phyloP scores from a whole-genome alignment of 1,139 yeast genomes.

The Waltiozyma sp. region DNA sequence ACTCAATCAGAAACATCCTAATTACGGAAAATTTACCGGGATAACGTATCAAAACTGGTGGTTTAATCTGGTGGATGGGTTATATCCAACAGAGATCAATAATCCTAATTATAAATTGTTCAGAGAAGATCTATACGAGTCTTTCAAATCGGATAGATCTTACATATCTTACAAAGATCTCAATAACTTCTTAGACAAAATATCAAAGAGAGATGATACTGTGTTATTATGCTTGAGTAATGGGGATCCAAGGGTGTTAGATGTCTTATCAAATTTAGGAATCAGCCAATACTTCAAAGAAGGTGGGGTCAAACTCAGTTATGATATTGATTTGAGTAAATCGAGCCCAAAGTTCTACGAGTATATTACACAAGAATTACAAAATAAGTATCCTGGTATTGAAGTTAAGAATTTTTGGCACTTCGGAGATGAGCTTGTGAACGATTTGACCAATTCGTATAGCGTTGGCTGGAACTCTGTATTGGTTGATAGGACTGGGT shows the following conservation, averaged over 20 bases:
- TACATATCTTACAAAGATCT: slow-evolving; percentile 47
- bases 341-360: slow-evolving; percentile 41
- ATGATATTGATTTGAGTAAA: slow-evolving; percentile 41
- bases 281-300: slow-evolving; percentile 28
- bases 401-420: slow-evolving; percentile 36
- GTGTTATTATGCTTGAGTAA: slow-evolving; percentile 42
- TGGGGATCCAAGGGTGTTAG: slow-evolving; percentile 42
- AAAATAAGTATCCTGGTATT: not conserved
- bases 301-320: slow-evolving; percentile 34
- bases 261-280: slow-evolving; percentile 35
- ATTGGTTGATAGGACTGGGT: slow-evolving; percentile 32
- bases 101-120: slow-evolving; percentile 20
- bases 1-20: slow-evolving; percentile 33
- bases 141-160: slow-evolving; percentile 38
- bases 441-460: slow-evolving; percentile 43
- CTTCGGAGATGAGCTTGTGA: slow-evolving; percentile 47
- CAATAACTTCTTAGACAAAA: slow-evolving; percentile 30
- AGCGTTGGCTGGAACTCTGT: slow-evolving; percentile 55
- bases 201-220: slow-evolving; percentile 24
- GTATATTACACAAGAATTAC: slow-evolving; percentile 23
- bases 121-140: slow-evolving; percentile 28
- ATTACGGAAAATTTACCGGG: slow-evolving; percentile 40
- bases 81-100: slow-evolving; percentile 26
- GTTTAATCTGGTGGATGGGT: slow-evolving; percentile 34
- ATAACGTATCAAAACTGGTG: slow-evolving; percentile 45